Conservation (phyloP, 108 stramenopile genomes). For the Stephanodiscus minutulus region DNA sequence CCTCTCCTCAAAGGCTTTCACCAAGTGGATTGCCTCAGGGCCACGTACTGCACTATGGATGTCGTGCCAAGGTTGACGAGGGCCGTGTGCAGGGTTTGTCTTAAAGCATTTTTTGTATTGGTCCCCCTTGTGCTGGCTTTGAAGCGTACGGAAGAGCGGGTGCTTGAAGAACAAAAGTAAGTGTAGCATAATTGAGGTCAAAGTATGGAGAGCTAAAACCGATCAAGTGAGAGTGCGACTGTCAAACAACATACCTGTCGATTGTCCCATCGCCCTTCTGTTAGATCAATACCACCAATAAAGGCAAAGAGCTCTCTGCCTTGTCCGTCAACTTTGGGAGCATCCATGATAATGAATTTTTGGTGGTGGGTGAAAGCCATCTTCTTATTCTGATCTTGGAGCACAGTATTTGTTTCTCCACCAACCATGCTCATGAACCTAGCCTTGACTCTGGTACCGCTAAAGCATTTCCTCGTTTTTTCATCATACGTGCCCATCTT, state of each 20-base stretch:
- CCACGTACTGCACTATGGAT: conserved; percentile 58
- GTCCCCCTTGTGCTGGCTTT: conserved; percentile 47
- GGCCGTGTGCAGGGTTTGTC: conserved; percentile 31
- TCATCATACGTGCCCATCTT: conserved; percentile 51
- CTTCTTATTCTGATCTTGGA: conserved; percentile 34
- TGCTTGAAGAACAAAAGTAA: conserved; percentile 12
- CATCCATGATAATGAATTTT: conserved; percentile 52
- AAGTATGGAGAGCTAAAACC: background rate
- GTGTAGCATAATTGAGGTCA: background rate
- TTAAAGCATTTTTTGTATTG: conserved; percentile 41
- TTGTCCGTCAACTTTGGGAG: conserved; percentile 31
- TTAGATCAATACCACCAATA: conserved; percentile 74
- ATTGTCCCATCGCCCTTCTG: conserved; percentile 65
- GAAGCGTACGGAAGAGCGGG: conserved; percentile 51
- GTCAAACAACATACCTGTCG: conserved; percentile 25
- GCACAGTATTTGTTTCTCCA: conserved; percentile 31
- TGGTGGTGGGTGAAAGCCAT: conserved; percentile 56
- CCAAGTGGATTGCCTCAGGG: conserved; percentile 47
- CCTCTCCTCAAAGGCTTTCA: conserved; percentile 53
- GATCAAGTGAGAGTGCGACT: background rate
- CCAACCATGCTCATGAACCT: conserved; percentile 41
- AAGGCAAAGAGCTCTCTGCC: conserved; percentile 51
- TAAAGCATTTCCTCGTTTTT: conserved; percentile 40
- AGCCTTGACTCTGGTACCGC: conserved; percentile 36
- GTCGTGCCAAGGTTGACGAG: conserved; percentile 61